Base-by-base conservation (phyloP, 768 basidiomycete species). In the Hypholoma sublateritium region DNA sequence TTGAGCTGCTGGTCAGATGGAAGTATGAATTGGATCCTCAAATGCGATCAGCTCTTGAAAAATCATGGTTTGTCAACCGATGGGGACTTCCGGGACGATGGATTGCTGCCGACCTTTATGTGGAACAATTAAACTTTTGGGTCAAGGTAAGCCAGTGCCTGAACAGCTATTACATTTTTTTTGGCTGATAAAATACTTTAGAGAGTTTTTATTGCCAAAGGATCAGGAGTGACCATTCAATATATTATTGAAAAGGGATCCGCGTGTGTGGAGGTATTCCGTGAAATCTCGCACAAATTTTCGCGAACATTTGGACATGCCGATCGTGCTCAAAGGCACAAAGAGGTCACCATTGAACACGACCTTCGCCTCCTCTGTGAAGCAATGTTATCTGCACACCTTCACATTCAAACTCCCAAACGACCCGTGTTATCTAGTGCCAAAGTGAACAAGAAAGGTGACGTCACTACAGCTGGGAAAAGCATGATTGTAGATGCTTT, bases 71-170 rank as follows among this genome's bases (percentile, higher is more conserved):
- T 53, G 61, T 67, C 21, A 70, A 70, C 50, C 50, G 69, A 16
- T 67, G 64, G 56, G 71, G 70, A 1, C 42, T 42, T 17, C 13
- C 25, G 2, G 71, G 71, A 0, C 46, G 64, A n/a, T 67, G 48
- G 19, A 72, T 72, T 50, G 46, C 69, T 0, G 52, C 66, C 0
- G 71, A 72, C 53, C 43, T 72, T 4, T 71, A 72, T 57, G 59
- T 72, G 1, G 69, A 72, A 48, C 71, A 72, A 12, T 19, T 66
- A 8, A 71, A 71, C 50, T 65, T 50, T 25, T 67, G 64, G 58
- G 62, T 69, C 4, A 70, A 70, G 58, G 70, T 72, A 16, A 49
- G 65, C 56, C 4, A 12, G 2, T 13, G 3, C 13, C n/a, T 8
- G n/a, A 36, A 9, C 9, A 14, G 24, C 24, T 49, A 28, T 2